Conservation (phyloP, 257 asterid genomes). For the Capsicum pubescens region DNA sequence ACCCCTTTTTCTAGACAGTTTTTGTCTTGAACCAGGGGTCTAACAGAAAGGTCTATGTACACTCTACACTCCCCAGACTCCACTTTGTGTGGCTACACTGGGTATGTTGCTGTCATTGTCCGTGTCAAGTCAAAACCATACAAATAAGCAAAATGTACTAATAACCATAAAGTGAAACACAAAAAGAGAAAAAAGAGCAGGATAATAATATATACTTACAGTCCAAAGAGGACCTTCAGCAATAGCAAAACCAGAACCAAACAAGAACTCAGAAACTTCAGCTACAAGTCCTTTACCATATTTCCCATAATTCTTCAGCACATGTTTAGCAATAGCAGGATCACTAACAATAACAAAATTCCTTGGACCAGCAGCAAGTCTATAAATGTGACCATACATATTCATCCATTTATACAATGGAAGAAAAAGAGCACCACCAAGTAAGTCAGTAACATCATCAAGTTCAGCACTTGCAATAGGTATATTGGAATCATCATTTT, state of each 20-base stretch:
- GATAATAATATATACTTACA: conserved; percentile 45
- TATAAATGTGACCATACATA: conserved; percentile 79
- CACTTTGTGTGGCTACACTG: too few relatives aligned
- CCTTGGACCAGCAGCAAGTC: conserved; percentile 89
- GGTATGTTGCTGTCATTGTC: too few relatives aligned
- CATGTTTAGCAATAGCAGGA: conserved; percentile 90
- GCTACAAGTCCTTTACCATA: conserved; percentile 85
- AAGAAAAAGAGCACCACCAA: conserved; percentile 91
- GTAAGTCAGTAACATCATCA: conserved; percentile 80
- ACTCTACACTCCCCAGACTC: too few relatives aligned
- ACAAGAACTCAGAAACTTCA: conserved; percentile 93
- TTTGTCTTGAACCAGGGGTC: too few relatives aligned
- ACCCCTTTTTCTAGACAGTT: too few relatives aligned
- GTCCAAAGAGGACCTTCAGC: conserved; percentile 98
- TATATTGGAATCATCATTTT: conserved; percentile 82
- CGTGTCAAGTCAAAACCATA: neutral
- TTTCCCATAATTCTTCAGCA: conserved; percentile 79
- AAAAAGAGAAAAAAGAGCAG: neutral
- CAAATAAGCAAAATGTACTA: neutral
- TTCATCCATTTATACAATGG: conserved; percentile 95
- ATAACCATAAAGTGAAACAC: neutral
- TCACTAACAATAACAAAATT: conserved; percentile 86
- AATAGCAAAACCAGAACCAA: conserved; percentile 97
- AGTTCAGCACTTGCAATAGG: conserved; percentile 83
- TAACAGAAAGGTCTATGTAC: too few relatives aligned